Evolutionary conservation across 495 filamentous ascomycete species (phyloP).

Genomic region (Penicillium mononematosum): DNA sequence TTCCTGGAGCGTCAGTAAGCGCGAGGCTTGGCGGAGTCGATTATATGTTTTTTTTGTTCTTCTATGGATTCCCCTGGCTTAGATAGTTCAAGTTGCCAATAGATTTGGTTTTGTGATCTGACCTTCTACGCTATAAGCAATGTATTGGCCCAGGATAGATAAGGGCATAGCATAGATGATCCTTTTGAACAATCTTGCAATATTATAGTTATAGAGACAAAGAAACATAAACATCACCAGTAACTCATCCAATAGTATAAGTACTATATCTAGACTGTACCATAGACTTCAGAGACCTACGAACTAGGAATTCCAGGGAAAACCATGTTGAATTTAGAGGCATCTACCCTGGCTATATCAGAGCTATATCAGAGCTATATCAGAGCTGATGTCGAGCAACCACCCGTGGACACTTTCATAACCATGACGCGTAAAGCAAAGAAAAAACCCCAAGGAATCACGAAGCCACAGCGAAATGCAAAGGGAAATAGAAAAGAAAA

Average conservation of each 20-base stretch:
- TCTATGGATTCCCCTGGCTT: constrained; percentile 30
- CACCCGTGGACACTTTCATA: constrained; percentile 8
- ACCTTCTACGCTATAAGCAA: neutral
- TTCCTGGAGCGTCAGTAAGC: constrained; percentile 51
- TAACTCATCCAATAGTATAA: neutral
- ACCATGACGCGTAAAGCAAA: constrained; percentile 18
- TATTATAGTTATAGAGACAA: neutral
- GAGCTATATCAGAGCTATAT: constrained; percentile 9
- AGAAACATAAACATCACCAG: neutral
- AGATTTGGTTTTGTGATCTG: constrained; percentile 7
- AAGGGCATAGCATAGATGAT: neutral
- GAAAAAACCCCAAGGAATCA: neutral
- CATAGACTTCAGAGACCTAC: neutral
- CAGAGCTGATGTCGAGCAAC: constrained; percentile 2
- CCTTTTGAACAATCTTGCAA: neutral
- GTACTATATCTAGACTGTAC: neutral
- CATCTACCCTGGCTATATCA: constrained; percentile 10
- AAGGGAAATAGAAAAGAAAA: neutral
- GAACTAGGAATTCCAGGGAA: neutral
- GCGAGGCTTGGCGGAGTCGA: constrained; percentile 19
- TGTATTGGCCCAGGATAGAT: neutral
- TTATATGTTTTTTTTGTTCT: constrained; percentile 19
- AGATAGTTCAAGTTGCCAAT: constrained; percentile 20
- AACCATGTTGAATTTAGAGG: constrained; percentile 21
- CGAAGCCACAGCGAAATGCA: constrained; percentile 5